phyloP scores from a whole-genome alignment of 345 rosid species.

The Noccaea bulbosa region DNA sequence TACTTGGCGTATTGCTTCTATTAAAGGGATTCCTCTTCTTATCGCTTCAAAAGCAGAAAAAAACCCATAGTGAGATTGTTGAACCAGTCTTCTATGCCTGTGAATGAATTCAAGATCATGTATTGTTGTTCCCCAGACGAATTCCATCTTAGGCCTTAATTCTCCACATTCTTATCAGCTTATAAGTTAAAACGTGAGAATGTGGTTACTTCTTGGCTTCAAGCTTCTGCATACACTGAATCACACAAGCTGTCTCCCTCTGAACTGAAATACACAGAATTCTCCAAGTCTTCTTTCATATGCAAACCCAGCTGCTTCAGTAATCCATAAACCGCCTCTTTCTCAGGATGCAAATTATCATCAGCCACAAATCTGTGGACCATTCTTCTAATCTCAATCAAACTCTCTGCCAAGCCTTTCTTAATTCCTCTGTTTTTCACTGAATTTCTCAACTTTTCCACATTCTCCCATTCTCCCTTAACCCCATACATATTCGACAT shows the following conservation, averaged over 20 bases:
- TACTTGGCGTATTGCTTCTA: background rate
- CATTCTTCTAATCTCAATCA: slow-evolving; percentile 46
- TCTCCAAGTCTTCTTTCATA: slow-evolving; percentile 38
- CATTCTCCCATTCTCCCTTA: slow-evolving; percentile 52
- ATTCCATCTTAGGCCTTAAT: slow-evolving; percentile 1
- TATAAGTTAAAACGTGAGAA: background rate
- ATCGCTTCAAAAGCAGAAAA: background rate
- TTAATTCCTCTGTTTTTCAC: slow-evolving; percentile 54
- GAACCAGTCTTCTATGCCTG: background rate
- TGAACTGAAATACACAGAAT: slow-evolving; percentile 20
- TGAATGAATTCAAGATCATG: background rate
- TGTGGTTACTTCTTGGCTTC: background rate
- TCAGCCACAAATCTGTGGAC: slow-evolving; percentile 56
- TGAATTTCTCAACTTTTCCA: slow-evolving; percentile 48
- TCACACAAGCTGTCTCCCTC: slow-evolving; percentile 31
- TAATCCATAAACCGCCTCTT: slow-evolving; percentile 46
- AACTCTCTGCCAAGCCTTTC: slow-evolving; percentile 50
- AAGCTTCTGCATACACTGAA: slow-evolving; percentile 26
- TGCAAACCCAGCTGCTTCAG: slow-evolving; percentile 48
- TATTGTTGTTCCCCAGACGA: background rate
- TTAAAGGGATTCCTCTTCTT: slow-evolving; percentile 10
- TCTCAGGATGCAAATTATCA: slow-evolving; percentile 49
- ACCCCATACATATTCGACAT: slow-evolving; percentile 64
- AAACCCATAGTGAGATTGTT: background rate
- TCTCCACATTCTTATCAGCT: background rate